These are phyloP conservation scores for Akebia trifoliata DNA, from an alignment of 164 flowering plant genomes.

Conservation along the genomic window DNA sequence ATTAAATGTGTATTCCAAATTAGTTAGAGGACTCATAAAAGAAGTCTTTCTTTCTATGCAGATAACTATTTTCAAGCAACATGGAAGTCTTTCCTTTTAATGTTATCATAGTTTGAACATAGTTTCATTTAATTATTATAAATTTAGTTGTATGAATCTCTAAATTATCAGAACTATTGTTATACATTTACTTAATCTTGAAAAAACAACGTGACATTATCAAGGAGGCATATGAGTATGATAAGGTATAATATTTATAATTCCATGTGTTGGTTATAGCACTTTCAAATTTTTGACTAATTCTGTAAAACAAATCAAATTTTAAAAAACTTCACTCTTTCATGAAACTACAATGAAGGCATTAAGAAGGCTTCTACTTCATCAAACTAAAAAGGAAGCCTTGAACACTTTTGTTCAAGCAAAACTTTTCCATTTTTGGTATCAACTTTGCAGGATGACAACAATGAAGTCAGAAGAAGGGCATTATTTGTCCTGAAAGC, in stretches of 20 bases:
- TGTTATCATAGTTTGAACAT: not conserved
- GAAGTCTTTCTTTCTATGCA: constrained; percentile 16
- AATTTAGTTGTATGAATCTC: not conserved
- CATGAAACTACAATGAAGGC: constrained; percentile 86
- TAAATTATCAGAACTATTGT: constrained; percentile 2
- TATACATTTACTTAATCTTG: constrained; percentile 41
- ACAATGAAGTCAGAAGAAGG: constrained; percentile 92
- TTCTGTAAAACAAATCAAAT: no score
- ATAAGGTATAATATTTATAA: constrained; percentile 55
- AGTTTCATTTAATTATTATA: not conserved
- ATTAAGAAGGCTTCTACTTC: constrained; percentile 71
- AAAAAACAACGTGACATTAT: constrained; percentile 56
- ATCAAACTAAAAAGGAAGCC: constrained; percentile 47
- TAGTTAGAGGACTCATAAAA: no score
- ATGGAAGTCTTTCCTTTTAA: constrained; percentile 85
- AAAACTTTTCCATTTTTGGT: constrained; percentile 50
- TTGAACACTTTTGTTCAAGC: constrained; percentile 27
- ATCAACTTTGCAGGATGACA: constrained; percentile 77
- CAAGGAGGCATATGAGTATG: constrained; percentile 72
- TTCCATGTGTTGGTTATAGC: not conserved
- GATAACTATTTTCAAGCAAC: constrained; percentile 91
- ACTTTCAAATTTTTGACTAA: not conserved
- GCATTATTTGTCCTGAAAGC: constrained; percentile 81
- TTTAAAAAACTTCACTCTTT: not conserved
- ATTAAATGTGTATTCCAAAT: no score